phyloP scores from a whole-genome alignment of 2,329 filamentous ascomycete genomes.

The Calonectria pseudoreteaudii region DNA sequence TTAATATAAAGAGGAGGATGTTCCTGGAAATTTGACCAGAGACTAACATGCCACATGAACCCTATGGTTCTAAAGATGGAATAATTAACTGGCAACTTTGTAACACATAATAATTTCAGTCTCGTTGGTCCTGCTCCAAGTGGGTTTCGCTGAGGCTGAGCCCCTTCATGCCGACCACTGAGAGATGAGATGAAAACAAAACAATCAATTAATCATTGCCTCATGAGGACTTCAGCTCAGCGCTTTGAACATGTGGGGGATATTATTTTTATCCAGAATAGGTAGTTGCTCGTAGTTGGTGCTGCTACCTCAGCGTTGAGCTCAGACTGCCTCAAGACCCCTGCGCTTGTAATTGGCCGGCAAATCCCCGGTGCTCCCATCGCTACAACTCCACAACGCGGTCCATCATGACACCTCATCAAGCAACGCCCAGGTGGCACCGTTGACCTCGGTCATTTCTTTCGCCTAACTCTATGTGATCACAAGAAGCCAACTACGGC shows the following conservation, averaged over 20 bases:
- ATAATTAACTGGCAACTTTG: constrained; percentile 3
- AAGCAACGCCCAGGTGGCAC: constrained; percentile 33
- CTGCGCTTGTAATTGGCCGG: constrained; percentile 31
- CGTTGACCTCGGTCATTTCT: constrained; percentile 23
- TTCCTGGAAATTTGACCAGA: constrained; percentile 23
- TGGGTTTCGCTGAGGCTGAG: constrained; percentile 1
- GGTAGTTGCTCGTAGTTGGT: not conserved
- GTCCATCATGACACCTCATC: constrained; percentile 48
- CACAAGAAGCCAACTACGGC: constrained; percentile 37
- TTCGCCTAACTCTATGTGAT: constrained; percentile 45
- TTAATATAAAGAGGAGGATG: constrained; percentile 27
- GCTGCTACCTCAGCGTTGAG: constrained; percentile 1
- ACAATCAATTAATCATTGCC: not conserved
- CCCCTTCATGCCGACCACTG: not conserved
- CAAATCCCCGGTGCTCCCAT: constrained; percentile 34
- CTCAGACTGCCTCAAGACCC: not conserved
- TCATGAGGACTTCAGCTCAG: not conserved
- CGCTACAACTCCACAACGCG: constrained; percentile 35
- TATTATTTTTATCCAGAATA: constrained; percentile 15
- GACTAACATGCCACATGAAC: not conserved
- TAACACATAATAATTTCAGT: not conserved
- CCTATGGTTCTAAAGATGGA: not conserved
- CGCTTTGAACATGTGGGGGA: not conserved
- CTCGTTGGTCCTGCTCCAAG: not conserved
- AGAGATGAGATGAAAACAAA: not conserved